Base-by-base conservation (phyloP, 2,329 filamentous ascomycete genomes). In the Gaeumannomyces sp. region DNA sequence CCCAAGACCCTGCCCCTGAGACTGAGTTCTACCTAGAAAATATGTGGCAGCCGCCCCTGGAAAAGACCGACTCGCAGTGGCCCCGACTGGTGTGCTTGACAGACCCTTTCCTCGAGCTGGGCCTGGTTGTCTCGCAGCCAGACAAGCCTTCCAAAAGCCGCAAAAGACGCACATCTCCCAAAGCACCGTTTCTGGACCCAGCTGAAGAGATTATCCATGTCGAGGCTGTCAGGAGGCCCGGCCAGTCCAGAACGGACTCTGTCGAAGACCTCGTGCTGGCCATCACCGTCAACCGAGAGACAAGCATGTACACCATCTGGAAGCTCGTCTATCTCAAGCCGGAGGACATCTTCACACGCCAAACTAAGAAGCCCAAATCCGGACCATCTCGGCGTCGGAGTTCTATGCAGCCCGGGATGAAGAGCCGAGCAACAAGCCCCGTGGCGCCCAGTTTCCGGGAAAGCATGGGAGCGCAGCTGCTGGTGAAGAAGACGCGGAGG, bases 181-280 rank as follows among this genome's bases (percentile, higher is more conserved):
- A 73, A n/a, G 80, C 79, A 13, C 76, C 80, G 14, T 85, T 92
- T 27, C 82, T 97, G 50, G 88, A 93, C 69, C 83, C 87, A 19
- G 84, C 87, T 1, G 94, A 97, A 72, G 90, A 95, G 72, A 87
- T 97, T 62, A 76, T 97, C 1, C 94, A 96, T 72, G 83, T 97
- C 14, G 92, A 94, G 69, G 78, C 87, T 25, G 79, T 85, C 38
- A 82, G 84, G 64, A 84, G 90, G 61, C 79, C 86, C n/a, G 79
- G 79, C 62, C 73, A 73, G 64, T 70, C 68, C 65, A 72, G 70
- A 10, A 69, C 69, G 31, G 70, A 71, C 45, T 72, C 70, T 27
- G 78, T 77, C 60, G 78, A 79, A 64, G 78, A 82, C 25, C 77
- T 97, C 31, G 84, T 90, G 14, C 79, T 98, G 65, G 88, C 92